Percentiles rank a stretch among this genome's conserved stretches.
Conservation (phyloP, 2,329 filamentous ascomycete species). For the Gnomoniopsis smithogilvyi region DNA sequence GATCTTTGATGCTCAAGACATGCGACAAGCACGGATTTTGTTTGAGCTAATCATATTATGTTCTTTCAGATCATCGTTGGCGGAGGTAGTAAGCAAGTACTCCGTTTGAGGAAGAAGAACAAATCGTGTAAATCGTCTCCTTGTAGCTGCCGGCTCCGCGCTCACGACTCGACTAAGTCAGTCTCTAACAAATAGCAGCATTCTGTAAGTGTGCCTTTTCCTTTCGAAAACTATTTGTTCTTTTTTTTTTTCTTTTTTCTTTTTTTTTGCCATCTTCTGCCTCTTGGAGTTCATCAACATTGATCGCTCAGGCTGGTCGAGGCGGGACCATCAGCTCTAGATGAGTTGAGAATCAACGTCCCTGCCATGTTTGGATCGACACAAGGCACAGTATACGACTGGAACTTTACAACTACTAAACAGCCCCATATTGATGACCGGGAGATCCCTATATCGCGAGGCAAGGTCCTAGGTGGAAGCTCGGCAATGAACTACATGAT, state of each 20-base stretch:
- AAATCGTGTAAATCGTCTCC: background rate
- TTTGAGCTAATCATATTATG: no score
- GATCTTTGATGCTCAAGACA: no score
- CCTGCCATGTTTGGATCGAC: slow-evolving; percentile 26
- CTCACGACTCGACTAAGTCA: slow-evolving; percentile 25
- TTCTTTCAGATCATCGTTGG: slow-evolving; percentile 9
- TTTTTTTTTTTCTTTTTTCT: no score
- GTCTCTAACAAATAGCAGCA: slow-evolving; percentile 21
- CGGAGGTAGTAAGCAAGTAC: slow-evolving; percentile 3
- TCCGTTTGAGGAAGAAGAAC: no score
- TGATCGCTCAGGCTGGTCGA: slow-evolving; percentile 23
- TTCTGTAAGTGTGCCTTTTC: slow-evolving; percentile 16
- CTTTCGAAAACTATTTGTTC: no score
- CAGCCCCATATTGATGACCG: slow-evolving; percentile 37
- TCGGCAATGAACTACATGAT: slow-evolving; percentile 14
- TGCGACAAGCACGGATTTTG: no score
- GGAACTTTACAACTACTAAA: slow-evolving; percentile 37
- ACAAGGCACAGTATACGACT: slow-evolving; percentile 31
- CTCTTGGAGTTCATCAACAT: background rate
- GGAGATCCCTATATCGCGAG: slow-evolving; percentile 36
- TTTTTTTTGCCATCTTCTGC: no score
- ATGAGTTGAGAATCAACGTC: slow-evolving; percentile 26
- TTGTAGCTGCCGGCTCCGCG: slow-evolving; percentile 21
- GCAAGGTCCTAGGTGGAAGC: slow-evolving; percentile 8
- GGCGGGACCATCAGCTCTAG: slow-evolving; percentile 25